Percentiles rank a stretch among this genome's conserved stretches.
These are phyloP conservation scores for Chalaropsis ovoidea DNA, from an alignment of 2,329 filamentous ascomycete species.

Conservation along the genomic window DNA sequence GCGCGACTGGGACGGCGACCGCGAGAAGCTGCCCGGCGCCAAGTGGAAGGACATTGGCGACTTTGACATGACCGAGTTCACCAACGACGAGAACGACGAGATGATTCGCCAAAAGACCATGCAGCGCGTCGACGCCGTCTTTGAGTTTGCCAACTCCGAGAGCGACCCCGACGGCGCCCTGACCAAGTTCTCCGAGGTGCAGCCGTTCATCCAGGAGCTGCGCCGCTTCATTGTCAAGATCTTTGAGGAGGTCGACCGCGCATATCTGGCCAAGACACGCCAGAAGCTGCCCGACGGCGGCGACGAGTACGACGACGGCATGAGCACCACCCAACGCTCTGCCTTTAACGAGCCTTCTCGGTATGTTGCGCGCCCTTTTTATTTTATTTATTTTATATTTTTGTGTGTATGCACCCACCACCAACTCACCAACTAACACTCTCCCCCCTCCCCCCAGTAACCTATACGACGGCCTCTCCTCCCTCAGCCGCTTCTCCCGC, in stretches of 20 bases:
- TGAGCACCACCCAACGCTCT: constrained; percentile 14
- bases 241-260: constrained; percentile 25
- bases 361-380: constrained; percentile 2
- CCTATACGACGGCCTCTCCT: constrained; percentile 23
- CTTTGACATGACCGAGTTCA: constrained; percentile 21
- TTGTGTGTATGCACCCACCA: neutral
- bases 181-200: constrained; percentile 22
- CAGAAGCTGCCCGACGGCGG: constrained; percentile 23
- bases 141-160: constrained; percentile 19
- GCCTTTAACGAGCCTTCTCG: constrained; percentile 21
- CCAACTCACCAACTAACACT: neutral
- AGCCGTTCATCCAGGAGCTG: constrained; percentile 24
- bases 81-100: constrained; percentile 21
- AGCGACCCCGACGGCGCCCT: constrained; percentile 20
- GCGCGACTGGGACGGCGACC: constrained; percentile 27
- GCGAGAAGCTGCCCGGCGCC: constrained; percentile 16
- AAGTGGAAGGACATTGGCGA: constrained; percentile 24
- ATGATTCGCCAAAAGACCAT: constrained; percentile 18
- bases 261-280: constrained; percentile 24
- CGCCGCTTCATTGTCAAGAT: constrained; percentile 23
- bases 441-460: constrained; percentile 11
- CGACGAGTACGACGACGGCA: constrained; percentile 17
- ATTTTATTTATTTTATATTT: neutral
- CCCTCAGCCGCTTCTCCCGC: constrained; percentile 23
- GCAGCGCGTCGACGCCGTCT: constrained; percentile 20